These are phyloP conservation scores for Picea glauca DNA, from an alignment of 75 land plant genomes.

Conservation along the genomic window DNA sequence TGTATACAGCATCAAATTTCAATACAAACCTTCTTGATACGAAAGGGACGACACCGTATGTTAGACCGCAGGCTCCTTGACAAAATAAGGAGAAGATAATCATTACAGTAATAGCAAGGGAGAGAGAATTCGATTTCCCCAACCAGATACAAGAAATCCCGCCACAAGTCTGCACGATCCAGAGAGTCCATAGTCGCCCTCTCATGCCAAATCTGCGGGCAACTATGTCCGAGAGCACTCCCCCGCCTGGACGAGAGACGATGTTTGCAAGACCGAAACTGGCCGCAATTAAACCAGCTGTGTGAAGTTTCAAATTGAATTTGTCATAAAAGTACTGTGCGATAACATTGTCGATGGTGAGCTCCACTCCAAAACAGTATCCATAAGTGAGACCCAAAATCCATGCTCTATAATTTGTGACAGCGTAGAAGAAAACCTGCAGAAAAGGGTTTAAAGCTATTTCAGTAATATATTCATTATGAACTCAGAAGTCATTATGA, in stretches of 20 bases:
- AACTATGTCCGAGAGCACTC: slow-evolving; percentile 42
- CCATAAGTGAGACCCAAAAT: slow-evolving; percentile 64
- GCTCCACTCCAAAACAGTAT: slow-evolving; percentile 69
- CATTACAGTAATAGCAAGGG: slow-evolving; percentile 51
- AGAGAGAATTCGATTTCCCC: slow-evolving; percentile 38
- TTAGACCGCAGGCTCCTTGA: slow-evolving; percentile 77
- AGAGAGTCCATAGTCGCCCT: slow-evolving; percentile 72
- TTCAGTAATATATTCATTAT: too few relatives aligned
- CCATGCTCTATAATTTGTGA: slow-evolving; percentile 76
- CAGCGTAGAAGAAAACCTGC: slow-evolving; percentile 59
- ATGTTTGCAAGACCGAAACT: slow-evolving; percentile 67
- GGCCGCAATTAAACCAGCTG: slow-evolving; percentile 65
- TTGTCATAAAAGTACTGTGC: slow-evolving; percentile 72
- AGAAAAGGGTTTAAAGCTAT: not conserved
- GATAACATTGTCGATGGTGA: slow-evolving; percentile 59
- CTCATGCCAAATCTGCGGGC: slow-evolving; percentile 64
- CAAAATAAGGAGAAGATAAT: slow-evolving; percentile 69
- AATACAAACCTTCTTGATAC: slow-evolving; percentile 26
- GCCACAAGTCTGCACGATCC: slow-evolving; percentile 73
- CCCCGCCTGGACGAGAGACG: slow-evolving; percentile 60
- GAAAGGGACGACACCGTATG: slow-evolving; percentile 81
- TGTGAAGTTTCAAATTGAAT: slow-evolving; percentile 58
- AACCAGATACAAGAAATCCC: slow-evolving; percentile 63
- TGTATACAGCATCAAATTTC: too few relatives aligned
- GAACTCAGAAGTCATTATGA: too few relatives aligned